Evolutionary conservation across 179 eudicot species (phyloP).

Genomic region (Dionaea muscipula): DNA sequence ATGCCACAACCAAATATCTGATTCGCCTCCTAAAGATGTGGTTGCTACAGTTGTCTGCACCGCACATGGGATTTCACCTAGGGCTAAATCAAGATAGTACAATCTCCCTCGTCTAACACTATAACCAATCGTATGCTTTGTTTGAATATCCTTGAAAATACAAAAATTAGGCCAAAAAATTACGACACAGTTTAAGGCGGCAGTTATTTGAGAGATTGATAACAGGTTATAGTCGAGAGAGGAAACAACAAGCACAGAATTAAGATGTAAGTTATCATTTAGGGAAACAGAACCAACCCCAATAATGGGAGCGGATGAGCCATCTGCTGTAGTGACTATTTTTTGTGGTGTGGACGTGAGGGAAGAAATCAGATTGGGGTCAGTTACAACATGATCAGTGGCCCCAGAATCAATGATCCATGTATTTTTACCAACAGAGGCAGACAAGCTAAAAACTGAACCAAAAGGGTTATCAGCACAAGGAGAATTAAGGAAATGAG

Average conservation of each 20-base stretch:
- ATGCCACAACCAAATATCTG: too few species aligned
- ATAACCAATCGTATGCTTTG: not conserved
- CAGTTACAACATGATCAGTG: slow-evolving; percentile 17
- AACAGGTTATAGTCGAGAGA: slow-evolving; percentile 9
- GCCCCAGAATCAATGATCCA: slow-evolving; percentile 27
- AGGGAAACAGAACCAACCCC: slow-evolving; percentile 16
- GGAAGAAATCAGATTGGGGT: slow-evolving; percentile 5
- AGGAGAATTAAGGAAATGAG: too few species aligned
- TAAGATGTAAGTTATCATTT: slow-evolving; percentile 10
- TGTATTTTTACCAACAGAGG: slow-evolving; percentile 13
- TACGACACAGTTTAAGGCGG: slow-evolving; percentile 11
- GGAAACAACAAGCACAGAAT: slow-evolving; percentile 15
- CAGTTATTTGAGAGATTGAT: slow-evolving; percentile 14
- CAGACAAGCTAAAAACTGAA: slow-evolving; percentile 9
- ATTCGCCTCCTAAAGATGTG: too few species aligned
- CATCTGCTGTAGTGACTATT: slow-evolving; percentile 12
- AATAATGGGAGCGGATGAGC: slow-evolving; percentile 1
- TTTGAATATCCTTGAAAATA: slow-evolving; percentile 1
- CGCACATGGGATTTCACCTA: too few species aligned
- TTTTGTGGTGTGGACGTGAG: slow-evolving; percentile 13
- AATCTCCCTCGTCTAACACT: not conserved
- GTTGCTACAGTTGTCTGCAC: too few species aligned
- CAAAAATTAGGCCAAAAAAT: slow-evolving; percentile 14
- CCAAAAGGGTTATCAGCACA: slow-evolving; percentile 1
- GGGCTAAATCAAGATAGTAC: not conserved